phyloP scores from a whole-genome alignment of 2,329 filamentous ascomycete genomes.

The Cordyceps farinosa region DNA sequence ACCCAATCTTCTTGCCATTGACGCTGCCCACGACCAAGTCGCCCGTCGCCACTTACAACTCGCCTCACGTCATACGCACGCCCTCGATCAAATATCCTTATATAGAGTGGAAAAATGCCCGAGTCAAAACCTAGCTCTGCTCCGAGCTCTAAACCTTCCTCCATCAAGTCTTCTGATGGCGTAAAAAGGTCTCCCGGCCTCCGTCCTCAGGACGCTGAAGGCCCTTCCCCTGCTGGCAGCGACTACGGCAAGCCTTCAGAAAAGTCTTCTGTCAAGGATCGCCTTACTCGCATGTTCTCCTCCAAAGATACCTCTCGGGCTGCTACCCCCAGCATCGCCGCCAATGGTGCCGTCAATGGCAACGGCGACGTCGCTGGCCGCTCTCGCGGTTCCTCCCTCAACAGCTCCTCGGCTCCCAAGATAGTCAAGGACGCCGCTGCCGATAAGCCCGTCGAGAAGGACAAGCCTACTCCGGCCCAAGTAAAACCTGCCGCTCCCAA shows the following conservation, averaged over 20 bases:
- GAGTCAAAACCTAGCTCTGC: slow-evolving; percentile 39
- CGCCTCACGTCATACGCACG: not conserved
- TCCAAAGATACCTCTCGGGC: slow-evolving; percentile 47
- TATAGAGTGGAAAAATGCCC: slow-evolving; percentile 30
- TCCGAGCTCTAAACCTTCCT: slow-evolving; percentile 47
- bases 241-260: slow-evolving; percentile 35
- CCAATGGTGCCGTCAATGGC: slow-evolving; percentile 7
- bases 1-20: not conserved
- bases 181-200: slow-evolving; percentile 39
- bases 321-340: slow-evolving; percentile 29
- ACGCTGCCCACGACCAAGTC: not conserved
- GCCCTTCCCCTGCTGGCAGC: slow-evolving; percentile 16
- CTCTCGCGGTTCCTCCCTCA: slow-evolving; percentile 34
- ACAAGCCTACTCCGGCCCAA: slow-evolving; percentile 26
- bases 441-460: slow-evolving; percentile 27
- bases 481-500: slow-evolving; percentile 30
- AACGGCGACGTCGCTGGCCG: slow-evolving; percentile 31
- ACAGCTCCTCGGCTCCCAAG: slow-evolving; percentile 35
- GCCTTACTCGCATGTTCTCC: slow-evolving; percentile 63
- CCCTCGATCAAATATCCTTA: not conserved
- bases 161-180: slow-evolving; percentile 46
- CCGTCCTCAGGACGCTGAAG: slow-evolving; percentile 37
- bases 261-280: slow-evolving; percentile 61
- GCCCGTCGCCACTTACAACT: not conserved
- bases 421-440: slow-evolving; percentile 40